Conservation (phyloP, 176 grass and related monocot species). For the Chloris gayana region DNA sequence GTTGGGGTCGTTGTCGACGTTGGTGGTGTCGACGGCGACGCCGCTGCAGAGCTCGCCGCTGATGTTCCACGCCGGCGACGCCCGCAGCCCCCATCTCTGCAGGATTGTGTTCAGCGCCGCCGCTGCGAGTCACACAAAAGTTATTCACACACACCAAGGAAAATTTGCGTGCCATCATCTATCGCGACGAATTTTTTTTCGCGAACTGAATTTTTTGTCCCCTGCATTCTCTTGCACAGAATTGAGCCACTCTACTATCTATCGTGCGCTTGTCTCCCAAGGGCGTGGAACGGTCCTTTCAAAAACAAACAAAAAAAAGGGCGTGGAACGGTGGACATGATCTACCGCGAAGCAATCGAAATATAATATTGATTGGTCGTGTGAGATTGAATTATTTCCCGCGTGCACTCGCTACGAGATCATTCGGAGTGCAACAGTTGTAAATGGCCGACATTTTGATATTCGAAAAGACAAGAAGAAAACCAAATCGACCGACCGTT, state of each 20-base stretch:
- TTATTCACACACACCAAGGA: not conserved
- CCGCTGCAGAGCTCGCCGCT: constrained; percentile 79
- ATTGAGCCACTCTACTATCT: no score
- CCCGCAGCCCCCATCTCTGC: constrained; percentile 38
- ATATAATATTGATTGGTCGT: no score
- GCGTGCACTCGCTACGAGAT: no score
- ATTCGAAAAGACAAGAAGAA: no score
- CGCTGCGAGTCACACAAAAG: constrained; percentile 23
- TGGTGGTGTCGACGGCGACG: constrained; percentile 41
- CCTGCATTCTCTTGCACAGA: no score
- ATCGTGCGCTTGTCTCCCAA: no score
- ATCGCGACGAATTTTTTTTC: no score
- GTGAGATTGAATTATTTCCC: no score
- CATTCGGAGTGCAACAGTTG: not conserved
- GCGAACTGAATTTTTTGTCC: no score
- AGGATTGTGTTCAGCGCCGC: constrained; percentile 58
- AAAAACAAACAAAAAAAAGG: no score
- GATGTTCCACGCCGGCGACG: constrained; percentile 63
- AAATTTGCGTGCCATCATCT: not conserved
- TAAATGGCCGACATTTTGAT: not conserved
- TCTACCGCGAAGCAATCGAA: not conserved
- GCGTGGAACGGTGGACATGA: not conserved
- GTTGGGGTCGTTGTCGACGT: not conserved
- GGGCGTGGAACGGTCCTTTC: no score
- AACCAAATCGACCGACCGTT: no score